These are phyloP conservation scores for Podospora appendiculata DNA, from an alignment of 495 filamentous ascomycete species.

Conservation along the genomic window DNA sequence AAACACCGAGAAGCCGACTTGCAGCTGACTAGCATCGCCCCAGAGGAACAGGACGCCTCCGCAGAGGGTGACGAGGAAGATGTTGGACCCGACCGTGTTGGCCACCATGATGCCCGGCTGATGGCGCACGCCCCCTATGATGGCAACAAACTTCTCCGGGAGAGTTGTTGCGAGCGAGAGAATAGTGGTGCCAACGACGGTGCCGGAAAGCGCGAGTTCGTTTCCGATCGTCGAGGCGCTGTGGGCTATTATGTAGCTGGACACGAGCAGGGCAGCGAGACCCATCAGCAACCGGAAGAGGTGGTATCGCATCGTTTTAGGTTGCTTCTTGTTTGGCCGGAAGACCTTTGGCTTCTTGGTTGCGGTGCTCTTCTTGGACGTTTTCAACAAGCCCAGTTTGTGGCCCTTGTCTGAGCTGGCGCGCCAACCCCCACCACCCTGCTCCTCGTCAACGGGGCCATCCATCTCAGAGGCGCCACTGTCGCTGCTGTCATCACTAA, in stretches of 20 bases:
- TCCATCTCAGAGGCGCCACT: not conserved
- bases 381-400: not conserved
- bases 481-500: not conserved
- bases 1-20: constrained; percentile 20
- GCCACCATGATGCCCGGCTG: constrained; percentile 46
- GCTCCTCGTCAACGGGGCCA: constrained; percentile 2
- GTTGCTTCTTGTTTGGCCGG: not conserved
- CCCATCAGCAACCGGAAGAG: constrained; percentile 39
- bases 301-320: constrained; percentile 25
- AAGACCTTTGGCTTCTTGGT: constrained; percentile 4
- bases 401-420: not conserved
- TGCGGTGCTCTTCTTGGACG: not conserved
- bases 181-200: constrained; percentile 45
- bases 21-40: constrained; percentile 12
- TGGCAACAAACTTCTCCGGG: constrained; percentile 47
- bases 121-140: constrained; percentile 36
- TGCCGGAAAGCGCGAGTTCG: constrained; percentile 33
- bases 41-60: constrained; percentile 34
- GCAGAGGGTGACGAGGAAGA: constrained; percentile 47
- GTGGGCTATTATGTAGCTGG: constrained; percentile 41
- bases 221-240: constrained; percentile 30
- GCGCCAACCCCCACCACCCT: not conserved
- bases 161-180: constrained; percentile 50
- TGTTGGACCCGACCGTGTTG: constrained; percentile 48
- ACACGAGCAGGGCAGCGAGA: constrained; percentile 38